These are phyloP conservation scores for Funneliformis mosseae DNA, from an alignment of 192 early-diverging fungal species.

Conservation along the genomic window DNA sequence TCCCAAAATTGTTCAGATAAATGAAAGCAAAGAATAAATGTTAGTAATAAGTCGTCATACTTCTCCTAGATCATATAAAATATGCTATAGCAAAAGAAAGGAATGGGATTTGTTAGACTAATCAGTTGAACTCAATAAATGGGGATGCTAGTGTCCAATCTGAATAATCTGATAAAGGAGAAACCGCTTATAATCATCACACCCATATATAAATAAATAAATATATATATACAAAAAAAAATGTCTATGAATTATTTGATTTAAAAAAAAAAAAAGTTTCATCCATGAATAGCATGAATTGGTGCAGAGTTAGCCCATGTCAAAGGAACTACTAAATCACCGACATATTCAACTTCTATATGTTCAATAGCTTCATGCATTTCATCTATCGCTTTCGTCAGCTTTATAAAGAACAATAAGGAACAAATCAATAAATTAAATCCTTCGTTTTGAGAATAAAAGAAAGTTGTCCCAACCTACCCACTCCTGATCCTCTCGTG, in stretches of 20 bases:
- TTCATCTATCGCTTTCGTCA: constrained; percentile 24
- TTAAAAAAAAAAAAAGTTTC: not conserved
- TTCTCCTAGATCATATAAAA: too few relatives aligned
- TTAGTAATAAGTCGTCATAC: too few relatives aligned
- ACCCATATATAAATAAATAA: not conserved
- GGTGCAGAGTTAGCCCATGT: constrained; percentile 9
- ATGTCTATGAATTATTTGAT: not conserved
- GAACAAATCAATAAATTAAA: not conserved
- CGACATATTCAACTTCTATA: constrained; percentile 20
- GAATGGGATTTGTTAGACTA: too few relatives aligned
- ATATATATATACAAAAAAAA: not conserved
- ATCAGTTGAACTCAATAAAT: too few relatives aligned
- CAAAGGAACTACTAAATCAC: constrained; percentile 31
- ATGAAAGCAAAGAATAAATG: too few relatives aligned
- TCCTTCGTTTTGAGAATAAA: not conserved
- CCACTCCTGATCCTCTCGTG: constrained; percentile 12
- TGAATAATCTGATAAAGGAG: too few relatives aligned
- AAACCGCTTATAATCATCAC: too few relatives aligned
- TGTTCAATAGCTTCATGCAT: constrained; percentile 26
- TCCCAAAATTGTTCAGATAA: too few relatives aligned
- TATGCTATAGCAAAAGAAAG: too few relatives aligned
- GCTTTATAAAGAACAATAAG: not conserved
- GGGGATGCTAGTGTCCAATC: too few relatives aligned
- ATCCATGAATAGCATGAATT: constrained; percentile 12
- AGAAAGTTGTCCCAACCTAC: not conserved